Base-by-base conservation (phyloP, 208 protist genomes). In the Acanthamoeba divionensis region DNA sequence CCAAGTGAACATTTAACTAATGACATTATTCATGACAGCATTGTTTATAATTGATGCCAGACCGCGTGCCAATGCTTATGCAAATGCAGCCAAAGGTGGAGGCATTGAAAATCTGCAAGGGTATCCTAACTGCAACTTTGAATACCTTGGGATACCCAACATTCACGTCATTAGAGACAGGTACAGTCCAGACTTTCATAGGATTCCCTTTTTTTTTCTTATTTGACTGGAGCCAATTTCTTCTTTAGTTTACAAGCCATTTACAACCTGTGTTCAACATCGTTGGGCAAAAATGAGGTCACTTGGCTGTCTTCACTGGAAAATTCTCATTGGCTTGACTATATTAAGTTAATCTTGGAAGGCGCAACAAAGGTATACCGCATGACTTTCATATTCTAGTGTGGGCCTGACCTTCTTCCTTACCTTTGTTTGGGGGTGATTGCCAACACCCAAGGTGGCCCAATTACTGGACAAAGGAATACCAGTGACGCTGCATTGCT, bases 41-140 rank as follows among this genome's bases (percentile, higher is more conserved):
- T n/a, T 86, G 26, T 86, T 66, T n/a, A 44, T 86, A 36, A 41
- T 89, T 12, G 80, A 89, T 47, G 80, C 80, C 1, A 38, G 80
- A 24, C 80, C 80, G 1, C 26, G 31, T 18, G 55, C 41, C 18
- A 88, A 88, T 21, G 80, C 80, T 24, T 24, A 45, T 6, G 80
- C 80, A 33, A 88, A 88, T 26, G 24, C 52, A 0, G 33, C 38
- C 55, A 88, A 88, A 55, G 55, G 80, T 0, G 80, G 55, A 18
- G 80, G 80, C 31, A 45, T 47, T 5, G 80, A 88, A 26, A 54
- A 65, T 29, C 31, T 41, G 21, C 15, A 88, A 29, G 52, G 18
- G 1, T 88, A 88, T 69, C 26, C 10, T 13, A 13, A 69, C 18
- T 71, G 55, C 21, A 47, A 69, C 44, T 52, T 71, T 36, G 60